A percentile compares a stretch with the other conserved stretches of the same genome.
phyloP scores from a whole-genome alignment of 106 monocot species.

The Chionographis japonica region DNA sequence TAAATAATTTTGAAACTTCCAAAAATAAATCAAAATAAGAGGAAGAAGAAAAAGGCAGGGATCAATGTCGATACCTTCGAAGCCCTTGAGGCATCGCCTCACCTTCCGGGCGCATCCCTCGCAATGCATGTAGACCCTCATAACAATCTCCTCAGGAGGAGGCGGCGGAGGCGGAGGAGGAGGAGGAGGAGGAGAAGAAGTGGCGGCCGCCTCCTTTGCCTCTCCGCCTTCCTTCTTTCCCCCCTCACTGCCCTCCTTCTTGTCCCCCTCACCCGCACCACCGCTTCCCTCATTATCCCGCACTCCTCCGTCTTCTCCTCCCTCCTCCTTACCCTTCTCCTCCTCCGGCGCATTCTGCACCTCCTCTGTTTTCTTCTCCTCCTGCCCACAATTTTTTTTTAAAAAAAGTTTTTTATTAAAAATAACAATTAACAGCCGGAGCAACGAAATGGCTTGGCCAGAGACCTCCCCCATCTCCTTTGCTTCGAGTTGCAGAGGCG shows the following conservation, averaged over 20 bases:
- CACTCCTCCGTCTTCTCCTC: no score
- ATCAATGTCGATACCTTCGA: conserved; percentile 33
- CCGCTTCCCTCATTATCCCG: no score
- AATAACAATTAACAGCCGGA: no score
- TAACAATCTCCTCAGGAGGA: conserved; percentile 54
- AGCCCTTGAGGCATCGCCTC: conserved; percentile 33
- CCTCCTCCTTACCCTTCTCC: no score
- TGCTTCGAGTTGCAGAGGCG: no score
- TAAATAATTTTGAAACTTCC: background rate
- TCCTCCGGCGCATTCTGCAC: no score
- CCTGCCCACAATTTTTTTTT: background rate
- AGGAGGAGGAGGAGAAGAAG: background rate
- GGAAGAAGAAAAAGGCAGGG: no score
- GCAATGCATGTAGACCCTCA: conserved; percentile 73
- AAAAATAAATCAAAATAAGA: no score
- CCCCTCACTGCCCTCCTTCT: background rate
- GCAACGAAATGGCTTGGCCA: no score
- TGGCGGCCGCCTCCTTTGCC: conserved; percentile 3
- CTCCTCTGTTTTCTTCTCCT: no score
- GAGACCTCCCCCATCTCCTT: no score
- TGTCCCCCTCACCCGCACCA: conserved; percentile 11
- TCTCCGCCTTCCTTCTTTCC: conserved; percentile 12
- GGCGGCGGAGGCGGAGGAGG: conserved; percentile 30
- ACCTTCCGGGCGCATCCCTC: conserved; percentile 73
- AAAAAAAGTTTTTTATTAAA: no score